Conservation (phyloP, 495 filamentous ascomycete species). For the Achaetomiella virescens region DNA sequence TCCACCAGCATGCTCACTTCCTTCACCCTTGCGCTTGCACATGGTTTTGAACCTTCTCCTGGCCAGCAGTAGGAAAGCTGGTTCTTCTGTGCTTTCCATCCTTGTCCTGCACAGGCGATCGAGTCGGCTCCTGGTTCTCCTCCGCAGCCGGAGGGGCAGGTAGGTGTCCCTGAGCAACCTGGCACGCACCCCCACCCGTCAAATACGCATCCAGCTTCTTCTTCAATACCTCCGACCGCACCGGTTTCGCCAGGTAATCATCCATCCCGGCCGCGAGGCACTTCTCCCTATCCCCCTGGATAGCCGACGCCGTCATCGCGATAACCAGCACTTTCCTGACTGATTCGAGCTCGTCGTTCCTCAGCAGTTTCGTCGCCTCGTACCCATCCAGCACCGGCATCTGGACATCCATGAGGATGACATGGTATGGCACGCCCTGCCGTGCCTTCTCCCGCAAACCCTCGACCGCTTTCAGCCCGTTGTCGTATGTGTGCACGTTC, state of each 20-base stretch:
- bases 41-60: too few relatives aligned
- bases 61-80: too few relatives aligned
- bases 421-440: conserved; percentile 64
- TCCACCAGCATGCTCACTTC: too few relatives aligned
- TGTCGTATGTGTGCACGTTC: conserved; percentile 72
- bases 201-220: conserved; percentile 66
- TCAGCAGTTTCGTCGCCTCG: conserved; percentile 75
- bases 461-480: conserved; percentile 80
- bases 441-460: conserved; percentile 64
- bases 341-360: conserved; percentile 62
- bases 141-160: too few relatives aligned
- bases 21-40: too few relatives aligned
- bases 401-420: conserved; percentile 92
- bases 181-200: neutral
- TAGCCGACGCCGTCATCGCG: conserved; percentile 89
- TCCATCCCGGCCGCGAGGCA: conserved; percentile 93
- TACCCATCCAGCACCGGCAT: conserved; percentile 96
- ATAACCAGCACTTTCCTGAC: conserved; percentile 78
- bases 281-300: conserved; percentile 86
- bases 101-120: too few relatives aligned
- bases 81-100: too few relatives aligned
- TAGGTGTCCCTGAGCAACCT: too few relatives aligned
- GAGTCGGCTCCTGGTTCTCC: too few relatives aligned
- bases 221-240: conserved; percentile 65
- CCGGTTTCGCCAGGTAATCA: conserved; percentile 89